Base-by-base conservation (phyloP, 2,329 filamentous ascomycete species). In the Pseudocercospora vitis region DNA sequence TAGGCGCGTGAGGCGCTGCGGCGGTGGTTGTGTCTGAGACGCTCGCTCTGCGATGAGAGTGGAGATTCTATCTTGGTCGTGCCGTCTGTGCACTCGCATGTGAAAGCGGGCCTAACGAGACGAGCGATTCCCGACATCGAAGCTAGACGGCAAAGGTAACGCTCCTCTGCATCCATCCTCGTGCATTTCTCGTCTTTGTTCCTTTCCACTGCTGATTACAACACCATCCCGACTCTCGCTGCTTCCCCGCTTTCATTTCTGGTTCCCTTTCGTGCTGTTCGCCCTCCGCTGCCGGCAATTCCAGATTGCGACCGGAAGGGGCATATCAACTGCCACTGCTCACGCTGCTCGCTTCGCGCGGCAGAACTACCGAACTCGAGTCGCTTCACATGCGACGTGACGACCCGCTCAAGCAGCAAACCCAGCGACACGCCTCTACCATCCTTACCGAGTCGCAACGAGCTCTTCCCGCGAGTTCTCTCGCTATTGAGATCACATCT, bases 311-410 rank as follows among this genome's bases (percentile, higher is more conserved):
- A n/a, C n/a, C 42, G 26, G 6, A 23, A 23, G 24, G 42, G 29
- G 24, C 14, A 29, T 29, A 7, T 6, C 24, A 26, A 12, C 18
- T 29, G 42, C 18, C 39, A 23, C 48, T 47, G 40, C 9, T 39
- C 33, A 33, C 39, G 47, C 39, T 47, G 50, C 23, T 26, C 32
- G 40, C 28, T 21, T 44, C n/a, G 24, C 53, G 45, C 42, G 32
- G 16, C 23, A 44, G 40, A 48, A 44, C 28, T 53, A 35, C 55
- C 55, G 55, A 51, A 29, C 42, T 51, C 48, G 46, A 48, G 50
- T 46, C 55, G 42, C 23, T 45, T 57, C 55, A 58, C 52, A 55
- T 55, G 55, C 55, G 37, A 45, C 33, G 48, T 48, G 45, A 55
- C 52, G 44, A 55, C 28, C 19, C 28, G 44, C 55, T 51, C n/a